phyloP scores from a whole-genome alignment of 1,139 yeast species.

The Magnusiomyces suaveolens region DNA sequence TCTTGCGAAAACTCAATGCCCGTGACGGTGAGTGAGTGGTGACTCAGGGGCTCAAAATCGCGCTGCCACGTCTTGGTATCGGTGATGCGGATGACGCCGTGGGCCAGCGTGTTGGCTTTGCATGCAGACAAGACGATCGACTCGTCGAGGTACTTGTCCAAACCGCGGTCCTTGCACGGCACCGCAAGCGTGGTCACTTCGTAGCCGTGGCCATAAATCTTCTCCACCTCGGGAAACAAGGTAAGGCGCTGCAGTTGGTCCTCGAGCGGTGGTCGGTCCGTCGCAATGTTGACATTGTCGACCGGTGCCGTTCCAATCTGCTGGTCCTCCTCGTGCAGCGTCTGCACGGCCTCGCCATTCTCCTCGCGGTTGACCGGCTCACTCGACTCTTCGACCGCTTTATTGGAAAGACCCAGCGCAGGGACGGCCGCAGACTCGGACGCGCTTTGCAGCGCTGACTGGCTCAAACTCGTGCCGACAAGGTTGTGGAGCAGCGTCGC shows the following conservation, averaged over 20 bases:
- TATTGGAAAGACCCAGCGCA: constrained; percentile 87
- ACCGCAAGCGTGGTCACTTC: constrained; percentile 77
- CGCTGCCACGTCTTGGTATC: constrained; percentile 57
- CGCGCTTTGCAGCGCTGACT: constrained; percentile 23
- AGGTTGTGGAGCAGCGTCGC: constrained; percentile 50
- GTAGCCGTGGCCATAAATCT: constrained; percentile 94
- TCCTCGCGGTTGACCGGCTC: constrained; percentile 13
- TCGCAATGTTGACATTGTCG: constrained; percentile 37
- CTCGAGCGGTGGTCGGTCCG: constrained; percentile 65
- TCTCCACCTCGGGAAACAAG: constrained; percentile 90
- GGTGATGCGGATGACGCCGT: constrained; percentile 77
- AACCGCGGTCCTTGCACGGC: background rate
- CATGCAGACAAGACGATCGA: constrained; percentile 79
- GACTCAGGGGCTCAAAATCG: constrained; percentile 39
- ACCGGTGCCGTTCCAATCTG: constrained; percentile 36
- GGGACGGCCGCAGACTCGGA: constrained; percentile 88
- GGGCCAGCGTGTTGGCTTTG: constrained; percentile 70
- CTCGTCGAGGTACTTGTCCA: constrained; percentile 43
- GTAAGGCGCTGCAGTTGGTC: constrained; percentile 87
- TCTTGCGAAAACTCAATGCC: constrained; percentile 68
- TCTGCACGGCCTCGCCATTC: constrained; percentile 12
- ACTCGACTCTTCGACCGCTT: constrained; percentile 28
- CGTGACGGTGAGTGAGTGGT: constrained; percentile 81
- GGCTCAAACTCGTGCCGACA: constrained; percentile 37
- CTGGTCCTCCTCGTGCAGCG: constrained; percentile 21